phyloP scores from a whole-genome alignment of 805 yeast genomes.

The Ogataea dorogensis region DNA sequence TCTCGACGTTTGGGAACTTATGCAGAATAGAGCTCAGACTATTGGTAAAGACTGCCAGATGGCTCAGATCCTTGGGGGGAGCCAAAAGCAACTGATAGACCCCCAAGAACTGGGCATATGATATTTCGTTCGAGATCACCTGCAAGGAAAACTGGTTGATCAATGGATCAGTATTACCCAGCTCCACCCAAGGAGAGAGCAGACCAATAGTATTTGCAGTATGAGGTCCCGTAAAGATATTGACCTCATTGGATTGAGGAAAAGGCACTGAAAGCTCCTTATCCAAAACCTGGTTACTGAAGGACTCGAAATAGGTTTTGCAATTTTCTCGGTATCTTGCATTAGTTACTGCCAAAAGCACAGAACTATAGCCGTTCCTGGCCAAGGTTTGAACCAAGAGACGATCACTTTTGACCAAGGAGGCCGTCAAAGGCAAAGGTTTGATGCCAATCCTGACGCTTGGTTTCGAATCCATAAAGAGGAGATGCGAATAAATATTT shows the following conservation, averaged over 20 bases:
- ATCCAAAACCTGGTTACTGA: conserved; percentile 19
- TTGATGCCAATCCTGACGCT: conserved; percentile 38
- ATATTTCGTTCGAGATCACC: conserved; percentile 56
- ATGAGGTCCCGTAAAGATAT: conserved; percentile 42
- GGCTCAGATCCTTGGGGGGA: conserved; percentile 59
- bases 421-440: conserved; percentile 37
- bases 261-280: conserved; percentile 36
- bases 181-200: conserved; percentile 67
- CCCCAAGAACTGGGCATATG: conserved; percentile 60
- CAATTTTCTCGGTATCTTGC: conserved; percentile 45
- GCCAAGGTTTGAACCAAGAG: conserved; percentile 27
- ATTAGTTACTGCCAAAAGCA: conserved; percentile 56
- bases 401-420: conserved; percentile 31
- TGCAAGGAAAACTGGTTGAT: conserved; percentile 55
- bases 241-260: conserved; percentile 43
- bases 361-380: conserved; percentile 47
- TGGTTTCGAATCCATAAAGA: conserved; percentile 2
- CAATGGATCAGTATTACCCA: conserved; percentile 50
- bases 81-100: conserved; percentile 54
- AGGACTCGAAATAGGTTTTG: conserved; percentile 36
- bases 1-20: conserved; percentile 34
- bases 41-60: conserved; percentile 51
- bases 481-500: conserved; percentile 1
- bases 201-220: conserved; percentile 49
- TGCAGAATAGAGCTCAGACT: conserved; percentile 29